These are phyloP conservation scores for Selaginella tamariscina DNA, from an alignment of 75 land plant genomes.

Conservation along the genomic window DNA sequence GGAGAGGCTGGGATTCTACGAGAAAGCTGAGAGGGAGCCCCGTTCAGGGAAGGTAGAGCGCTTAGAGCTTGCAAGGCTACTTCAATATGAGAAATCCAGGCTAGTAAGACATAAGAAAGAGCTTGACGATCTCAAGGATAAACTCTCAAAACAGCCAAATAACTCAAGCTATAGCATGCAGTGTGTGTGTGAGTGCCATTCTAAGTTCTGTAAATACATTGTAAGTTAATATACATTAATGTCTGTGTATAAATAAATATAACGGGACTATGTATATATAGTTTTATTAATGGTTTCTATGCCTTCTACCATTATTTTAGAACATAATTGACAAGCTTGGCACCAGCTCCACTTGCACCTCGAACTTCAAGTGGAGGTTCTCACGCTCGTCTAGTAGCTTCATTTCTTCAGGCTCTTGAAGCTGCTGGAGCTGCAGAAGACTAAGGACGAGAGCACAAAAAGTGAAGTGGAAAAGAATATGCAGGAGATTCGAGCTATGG, in stretches of 20 bases:
- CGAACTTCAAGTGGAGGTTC: neutral
- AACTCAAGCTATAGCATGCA: no score
- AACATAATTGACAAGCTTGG: neutral
- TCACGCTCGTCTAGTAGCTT: neutral
- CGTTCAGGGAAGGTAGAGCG: neutral
- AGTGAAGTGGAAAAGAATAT: neutral
- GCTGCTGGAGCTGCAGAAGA: neutral
- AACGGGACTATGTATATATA: no score
- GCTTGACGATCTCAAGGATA: neutral
- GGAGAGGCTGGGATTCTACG: neutral
- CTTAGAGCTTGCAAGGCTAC: neutral
- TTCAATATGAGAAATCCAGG: neutral
- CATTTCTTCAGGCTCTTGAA: neutral
- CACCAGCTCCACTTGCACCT: neutral
- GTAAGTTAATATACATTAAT: no score
- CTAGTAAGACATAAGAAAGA: neutral
- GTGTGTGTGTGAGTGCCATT: neutral
- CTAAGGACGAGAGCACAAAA: neutral
- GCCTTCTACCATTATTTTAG: neutral
- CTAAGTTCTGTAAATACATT: neutral
- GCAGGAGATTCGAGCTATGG: neutral
- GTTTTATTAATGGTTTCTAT: no score
- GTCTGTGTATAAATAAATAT: no score
- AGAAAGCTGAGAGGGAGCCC: neutral
- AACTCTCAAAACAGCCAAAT: neutral